Percentiles rank a stretch among this genome's conserved stretches.
phyloP scores from a whole-genome alignment of 2,329 filamentous ascomycete genomes.

The Pseudogymnoascus sp. region DNA sequence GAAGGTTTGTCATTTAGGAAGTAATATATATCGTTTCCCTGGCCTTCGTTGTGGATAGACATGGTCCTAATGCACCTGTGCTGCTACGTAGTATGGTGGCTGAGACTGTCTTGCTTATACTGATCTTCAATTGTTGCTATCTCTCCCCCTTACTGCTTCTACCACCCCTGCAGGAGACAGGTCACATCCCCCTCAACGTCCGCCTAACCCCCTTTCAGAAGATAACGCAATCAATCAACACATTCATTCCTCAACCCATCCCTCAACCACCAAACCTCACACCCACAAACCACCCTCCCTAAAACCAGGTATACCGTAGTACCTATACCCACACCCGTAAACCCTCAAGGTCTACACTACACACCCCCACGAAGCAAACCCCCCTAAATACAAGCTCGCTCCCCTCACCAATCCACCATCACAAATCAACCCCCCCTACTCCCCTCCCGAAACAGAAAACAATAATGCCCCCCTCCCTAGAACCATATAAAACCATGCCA shows the following conservation, averaged over 20 bases:
- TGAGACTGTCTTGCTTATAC: neutral
- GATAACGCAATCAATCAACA: neutral
- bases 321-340: neutral
- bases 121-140: neutral
- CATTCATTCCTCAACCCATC: neutral
- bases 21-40: neutral
- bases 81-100: neutral
- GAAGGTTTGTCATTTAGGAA: neutral
- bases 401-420: neutral
- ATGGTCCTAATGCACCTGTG: neutral
- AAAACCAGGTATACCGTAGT: neutral
- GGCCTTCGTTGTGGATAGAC: neutral
- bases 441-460: neutral
- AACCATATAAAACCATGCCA: neutral
- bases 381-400: neutral
- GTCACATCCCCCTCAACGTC: neutral
- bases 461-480: neutral
- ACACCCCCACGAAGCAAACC: neutral
- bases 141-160: neutral
- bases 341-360: neutral
- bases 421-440: neutral
- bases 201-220: neutral
- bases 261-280: neutral
- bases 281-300: neutral
- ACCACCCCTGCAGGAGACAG: neutral